Evolutionary conservation across 257 asterid species (phyloP).

Genomic region (Forsythia viridissima): DNA sequence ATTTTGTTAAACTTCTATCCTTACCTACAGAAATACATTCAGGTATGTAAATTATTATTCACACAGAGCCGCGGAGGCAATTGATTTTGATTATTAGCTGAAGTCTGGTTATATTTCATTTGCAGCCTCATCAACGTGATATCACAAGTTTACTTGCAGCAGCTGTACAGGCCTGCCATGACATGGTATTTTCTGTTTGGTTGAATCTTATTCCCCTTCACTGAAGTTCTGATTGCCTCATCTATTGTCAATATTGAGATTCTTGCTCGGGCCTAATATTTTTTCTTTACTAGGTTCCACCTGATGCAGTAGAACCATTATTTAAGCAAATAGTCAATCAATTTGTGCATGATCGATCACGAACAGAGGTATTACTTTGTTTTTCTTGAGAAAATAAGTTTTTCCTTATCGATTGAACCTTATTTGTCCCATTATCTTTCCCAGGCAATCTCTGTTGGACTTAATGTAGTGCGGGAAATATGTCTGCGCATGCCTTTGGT

Average conservation of each 20-base stretch:
- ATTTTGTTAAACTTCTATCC: constrained; percentile 72
- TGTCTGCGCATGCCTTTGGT: constrained; percentile 98
- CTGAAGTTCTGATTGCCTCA: constrained; percentile 5
- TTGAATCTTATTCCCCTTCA: constrained; percentile 2
- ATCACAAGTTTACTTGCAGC: constrained; percentile 87
- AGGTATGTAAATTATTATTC: constrained; percentile 51
- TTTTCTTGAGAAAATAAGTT: constrained; percentile 5
- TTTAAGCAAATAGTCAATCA: constrained; percentile 94
- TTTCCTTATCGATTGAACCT: constrained; percentile 10
- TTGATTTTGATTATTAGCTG: constrained; percentile 14
- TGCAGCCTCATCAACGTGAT: constrained; percentile 86
- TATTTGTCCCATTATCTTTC: constrained; percentile 11
- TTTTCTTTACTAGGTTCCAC: constrained; percentile 72
- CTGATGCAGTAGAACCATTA: constrained; percentile 93
- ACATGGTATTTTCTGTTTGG: constrained; percentile 62
- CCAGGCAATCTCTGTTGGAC: constrained; percentile 91
- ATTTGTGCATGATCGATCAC: constrained; percentile 87
- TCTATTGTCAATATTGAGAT: constrained; percentile 19
- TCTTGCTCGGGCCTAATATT: constrained; percentile 8
- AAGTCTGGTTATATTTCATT: constrained; percentile 28
- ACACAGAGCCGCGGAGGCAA: constrained; percentile 14
- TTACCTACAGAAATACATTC: constrained; percentile 76
- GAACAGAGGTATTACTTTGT: constrained; percentile 70
- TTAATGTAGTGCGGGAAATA: constrained; percentile 85
- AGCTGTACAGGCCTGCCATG: constrained; percentile 98